Evolutionary conservation across 176 grass and related monocot genomes (phyloP), one percentile per base, ranked within the genome.

Genomic region (Carex scoparia): DNA sequence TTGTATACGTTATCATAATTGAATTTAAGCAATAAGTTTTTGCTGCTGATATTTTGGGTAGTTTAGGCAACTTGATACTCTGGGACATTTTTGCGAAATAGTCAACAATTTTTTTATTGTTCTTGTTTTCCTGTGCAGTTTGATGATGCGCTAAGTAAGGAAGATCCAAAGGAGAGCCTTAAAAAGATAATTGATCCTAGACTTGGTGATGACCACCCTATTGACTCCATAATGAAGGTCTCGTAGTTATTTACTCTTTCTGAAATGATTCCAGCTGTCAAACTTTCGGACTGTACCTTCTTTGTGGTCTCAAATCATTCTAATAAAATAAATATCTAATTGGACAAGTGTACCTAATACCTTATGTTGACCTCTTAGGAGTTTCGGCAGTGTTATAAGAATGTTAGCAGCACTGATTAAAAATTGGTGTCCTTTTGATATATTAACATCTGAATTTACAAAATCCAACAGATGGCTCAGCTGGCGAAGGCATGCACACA

Each of bases 401-500:
- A 72, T 44, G 2, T 19, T 46, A 48, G 18, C 65, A 18, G 40
- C 18, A 73, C 8, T 7, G 19, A 27, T 73, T 9, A 73, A 66
- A 66, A 73, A 27, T 4, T 48, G 15, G 69, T 51, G n/a, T 12
- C 42, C 23, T 74, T 78, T 15, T 78, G 5, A 16, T 0, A 57
- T 57, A 30, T 78, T 78, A 33, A 31, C 48, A 78, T 78, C 74
- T 57, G 53, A 78, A 77, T 57, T 78, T 78, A 16, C 15, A 57
- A 78, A 78, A 35, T 85, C 7, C 1, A 38, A 71, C 74, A 98
- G 95, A 67, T 98, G 91, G 90, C 88, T 10, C 84, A 86, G 30
- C 86, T 98, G 1, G 95, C 93, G 23, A 98, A 87, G 71, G 87
- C 83, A 23, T 98, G 93, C 88, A 98, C 95, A 0, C 89, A 94